Conservation (phyloP, 2,329 filamentous ascomycete species). For the Fusarium azukiicola region DNA sequence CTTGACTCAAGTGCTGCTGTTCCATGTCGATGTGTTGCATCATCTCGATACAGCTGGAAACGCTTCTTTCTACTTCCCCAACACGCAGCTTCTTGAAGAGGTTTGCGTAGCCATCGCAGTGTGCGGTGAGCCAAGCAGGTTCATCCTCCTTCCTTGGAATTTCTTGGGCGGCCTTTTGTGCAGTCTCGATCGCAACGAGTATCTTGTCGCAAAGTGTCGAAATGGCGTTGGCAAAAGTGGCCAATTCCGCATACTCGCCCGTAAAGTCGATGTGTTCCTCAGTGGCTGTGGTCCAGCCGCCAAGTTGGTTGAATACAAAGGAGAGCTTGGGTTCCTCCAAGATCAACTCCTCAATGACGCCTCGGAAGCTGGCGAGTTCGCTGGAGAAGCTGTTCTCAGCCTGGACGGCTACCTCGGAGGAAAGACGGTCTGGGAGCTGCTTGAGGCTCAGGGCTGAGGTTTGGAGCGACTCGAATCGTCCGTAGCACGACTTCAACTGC, state of each 20-base stretch:
- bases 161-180: slow-evolving; percentile 76
- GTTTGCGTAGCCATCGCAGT: slow-evolving; percentile 73
- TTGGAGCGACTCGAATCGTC: slow-evolving; percentile 69
- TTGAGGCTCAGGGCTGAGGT: slow-evolving; percentile 66
- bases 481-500: slow-evolving; percentile 73
- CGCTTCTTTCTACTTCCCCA: slow-evolving; percentile 71
- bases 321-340: slow-evolving; percentile 75
- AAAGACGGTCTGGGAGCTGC: slow-evolving; percentile 74
- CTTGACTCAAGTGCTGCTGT: slow-evolving; percentile 51
- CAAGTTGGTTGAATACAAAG: slow-evolving; percentile 84
- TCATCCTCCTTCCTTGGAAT: slow-evolving; percentile 61
- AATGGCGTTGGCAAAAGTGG: slow-evolving; percentile 77
- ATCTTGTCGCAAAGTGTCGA: slow-evolving; percentile 86
- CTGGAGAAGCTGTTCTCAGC: slow-evolving; percentile 60
- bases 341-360: slow-evolving; percentile 66
- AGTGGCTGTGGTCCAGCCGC: slow-evolving; percentile 78
- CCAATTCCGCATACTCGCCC: slow-evolving; percentile 49
- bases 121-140: slow-evolving; percentile 60
- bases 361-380: slow-evolving; percentile 63
- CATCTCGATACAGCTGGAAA: slow-evolving; percentile 63
- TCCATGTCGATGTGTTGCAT: slow-evolving; percentile 59
- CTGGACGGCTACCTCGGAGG: slow-evolving; percentile 61
- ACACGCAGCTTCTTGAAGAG: slow-evolving; percentile 81
- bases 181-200: slow-evolving; percentile 89
- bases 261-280: slow-evolving; percentile 38